Evolutionary conservation across 768 basidiomycete genomes (phyloP).

Genomic region (Clitopilus passeckerianus): DNA sequence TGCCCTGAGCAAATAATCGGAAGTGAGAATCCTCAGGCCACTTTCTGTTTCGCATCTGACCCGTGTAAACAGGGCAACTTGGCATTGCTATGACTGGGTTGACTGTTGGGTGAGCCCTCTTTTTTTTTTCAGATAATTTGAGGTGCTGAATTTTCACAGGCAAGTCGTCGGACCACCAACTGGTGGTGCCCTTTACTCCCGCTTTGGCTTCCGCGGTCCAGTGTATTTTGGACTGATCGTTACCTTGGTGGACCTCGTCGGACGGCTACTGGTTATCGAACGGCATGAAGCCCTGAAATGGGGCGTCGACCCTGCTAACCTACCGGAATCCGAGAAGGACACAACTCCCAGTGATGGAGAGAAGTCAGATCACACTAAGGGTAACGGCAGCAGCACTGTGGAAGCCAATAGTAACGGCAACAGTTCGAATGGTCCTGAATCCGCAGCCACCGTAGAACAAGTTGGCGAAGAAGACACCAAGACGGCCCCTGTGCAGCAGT

Average conservation of each 20-base stretch:
- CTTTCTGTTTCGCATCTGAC: not conserved
- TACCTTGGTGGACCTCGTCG: constrained; percentile 44
- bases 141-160: constrained; percentile 20
- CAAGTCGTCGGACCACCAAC: constrained; percentile 53
- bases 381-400: not conserved
- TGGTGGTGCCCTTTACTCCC: constrained; percentile 48
- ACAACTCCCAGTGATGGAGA: not conserved
- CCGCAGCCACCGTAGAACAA: not conserved
- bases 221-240: constrained; percentile 48
- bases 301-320: constrained; percentile 35
- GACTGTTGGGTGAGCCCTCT: constrained; percentile 39
- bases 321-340: not conserved
- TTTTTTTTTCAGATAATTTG: not conserved
- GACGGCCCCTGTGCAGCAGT: not conserved
- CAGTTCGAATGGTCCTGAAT: not conserved
- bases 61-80: constrained; percentile 39
- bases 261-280: constrained; percentile 54
- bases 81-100: constrained; percentile 58
- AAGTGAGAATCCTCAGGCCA: constrained; percentile 27
- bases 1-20: constrained; percentile 43
- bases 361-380: not conserved
- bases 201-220: constrained; percentile 57
- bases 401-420: not conserved
- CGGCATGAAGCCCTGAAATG: constrained; percentile 43
- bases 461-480: not conserved